Conservation (phyloP, 139 green algal genomes). For the Chlorella sorokiniana region DNA sequence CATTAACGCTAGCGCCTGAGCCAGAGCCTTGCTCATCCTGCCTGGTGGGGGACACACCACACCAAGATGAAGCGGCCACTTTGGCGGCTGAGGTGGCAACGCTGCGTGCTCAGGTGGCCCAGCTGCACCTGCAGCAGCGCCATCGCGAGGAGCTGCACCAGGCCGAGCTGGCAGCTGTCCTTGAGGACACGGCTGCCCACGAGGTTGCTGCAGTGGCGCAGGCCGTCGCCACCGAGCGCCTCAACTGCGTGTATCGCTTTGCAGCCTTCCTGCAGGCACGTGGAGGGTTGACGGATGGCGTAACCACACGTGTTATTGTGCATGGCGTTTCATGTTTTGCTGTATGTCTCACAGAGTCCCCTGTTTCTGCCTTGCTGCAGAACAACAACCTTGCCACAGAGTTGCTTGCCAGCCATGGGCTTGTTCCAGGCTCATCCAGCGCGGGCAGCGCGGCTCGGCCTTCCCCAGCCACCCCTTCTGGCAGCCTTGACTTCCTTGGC, state of each 20-base stretch:
- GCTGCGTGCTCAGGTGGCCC: slow-evolving; percentile 35
- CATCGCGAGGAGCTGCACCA: slow-evolving; percentile 20
- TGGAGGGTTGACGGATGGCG: not conserved
- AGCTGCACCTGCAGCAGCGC: not conserved
- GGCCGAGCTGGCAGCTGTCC: slow-evolving; percentile 41
- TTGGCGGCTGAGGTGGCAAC: slow-evolving; percentile 32
- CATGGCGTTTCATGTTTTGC: not conserved
- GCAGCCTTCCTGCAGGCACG: slow-evolving; percentile 33
- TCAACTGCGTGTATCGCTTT: slow-evolving; percentile 29
- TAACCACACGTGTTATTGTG: not conserved
- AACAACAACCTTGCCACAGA: slow-evolving; percentile 12
- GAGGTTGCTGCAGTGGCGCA: slow-evolving; percentile 31
- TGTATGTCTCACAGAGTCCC: not conserved
- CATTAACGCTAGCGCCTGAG: not conserved
- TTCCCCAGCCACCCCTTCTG: not conserved
- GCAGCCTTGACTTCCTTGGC: not conserved
- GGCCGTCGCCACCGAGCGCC: slow-evolving; percentile 29
- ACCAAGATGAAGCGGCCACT: not conserved
- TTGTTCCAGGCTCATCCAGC: not conserved
- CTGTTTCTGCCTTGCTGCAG: not conserved
- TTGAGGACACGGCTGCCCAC: slow-evolving; percentile 43
- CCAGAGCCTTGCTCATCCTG: not conserved
- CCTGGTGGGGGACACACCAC: not conserved
- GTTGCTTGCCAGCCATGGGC: slow-evolving; percentile 7
- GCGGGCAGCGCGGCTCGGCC: not conserved